Evolutionary conservation across 306 rosid species (phyloP).

Genomic region (Sicyos edulis): DNA sequence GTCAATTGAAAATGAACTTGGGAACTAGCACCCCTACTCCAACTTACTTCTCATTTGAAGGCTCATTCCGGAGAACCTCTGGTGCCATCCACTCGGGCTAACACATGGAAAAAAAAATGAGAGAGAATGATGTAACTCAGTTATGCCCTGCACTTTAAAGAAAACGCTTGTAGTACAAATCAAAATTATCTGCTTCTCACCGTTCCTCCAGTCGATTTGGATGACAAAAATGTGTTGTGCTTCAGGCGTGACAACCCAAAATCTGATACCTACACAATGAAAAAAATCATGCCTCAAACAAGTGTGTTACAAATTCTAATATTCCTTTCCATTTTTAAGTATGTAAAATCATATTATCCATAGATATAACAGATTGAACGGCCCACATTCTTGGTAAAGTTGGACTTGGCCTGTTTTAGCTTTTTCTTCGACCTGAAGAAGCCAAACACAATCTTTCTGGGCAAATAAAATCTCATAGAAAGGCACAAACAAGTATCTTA

Average conservation of each 20-base stretch:
- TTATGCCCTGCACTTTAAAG: not conserved
- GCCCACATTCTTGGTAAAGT: not conserved
- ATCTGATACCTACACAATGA: slow-evolving; percentile 63
- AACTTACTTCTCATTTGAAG: slow-evolving; percentile 93
- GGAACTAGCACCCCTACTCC: not conserved
- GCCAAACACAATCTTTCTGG: not conserved
- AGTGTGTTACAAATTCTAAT: not conserved
- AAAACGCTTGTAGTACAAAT: slow-evolving; percentile 1
- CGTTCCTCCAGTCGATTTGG: slow-evolving; percentile 99
- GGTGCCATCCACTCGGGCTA: slow-evolving; percentile 99
- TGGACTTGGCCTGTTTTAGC: not conserved
- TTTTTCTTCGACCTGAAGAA: not conserved
- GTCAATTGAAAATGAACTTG: slow-evolving; percentile 12
- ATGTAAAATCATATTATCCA: not conserved
- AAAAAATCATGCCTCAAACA: slow-evolving; percentile 5
- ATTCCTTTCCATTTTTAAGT: not conserved
- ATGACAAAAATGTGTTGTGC: slow-evolving; percentile 94
- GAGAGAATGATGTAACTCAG: not conserved
- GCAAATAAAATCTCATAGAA: not conserved
- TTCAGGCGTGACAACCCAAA: slow-evolving; percentile 98
- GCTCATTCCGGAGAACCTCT: slow-evolving; percentile 96
- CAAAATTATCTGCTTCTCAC: slow-evolving; percentile 46
- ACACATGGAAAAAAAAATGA: slow-evolving; percentile 24
- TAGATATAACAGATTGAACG: not conserved
- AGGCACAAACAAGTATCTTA: not conserved